A percentile compares a stretch with the other conserved stretches of the same genome.
Evolutionary conservation across 2,329 filamentous ascomycete genomes (phyloP).

Genomic region (Colletotrichum theobromicola): DNA sequence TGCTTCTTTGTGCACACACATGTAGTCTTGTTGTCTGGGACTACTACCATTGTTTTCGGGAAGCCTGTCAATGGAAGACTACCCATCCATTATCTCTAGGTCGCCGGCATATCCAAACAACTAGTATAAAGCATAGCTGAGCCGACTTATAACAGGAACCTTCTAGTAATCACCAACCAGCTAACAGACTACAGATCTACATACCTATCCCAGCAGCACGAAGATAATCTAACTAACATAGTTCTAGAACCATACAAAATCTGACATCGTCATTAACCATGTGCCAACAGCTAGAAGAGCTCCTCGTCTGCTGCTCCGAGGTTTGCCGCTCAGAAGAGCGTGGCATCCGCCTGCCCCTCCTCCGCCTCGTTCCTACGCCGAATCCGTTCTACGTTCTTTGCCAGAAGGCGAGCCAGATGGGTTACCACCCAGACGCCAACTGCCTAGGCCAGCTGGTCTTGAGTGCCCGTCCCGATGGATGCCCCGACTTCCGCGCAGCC

Average conservation of each 20-base stretch:
- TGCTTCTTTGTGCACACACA: not conserved
- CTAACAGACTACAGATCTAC: not conserved
- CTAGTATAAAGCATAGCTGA: not conserved
- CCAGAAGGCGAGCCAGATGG: not conserved
- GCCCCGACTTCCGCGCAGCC: not conserved
- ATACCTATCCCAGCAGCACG: fast-evolving
- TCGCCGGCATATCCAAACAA: not conserved
- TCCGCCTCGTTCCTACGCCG: not conserved
- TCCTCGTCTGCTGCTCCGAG: not conserved
- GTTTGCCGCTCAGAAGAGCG: not conserved
- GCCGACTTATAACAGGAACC: not conserved
- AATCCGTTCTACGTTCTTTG: not conserved
- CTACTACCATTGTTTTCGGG: too few species aligned
- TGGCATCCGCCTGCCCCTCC: not conserved
- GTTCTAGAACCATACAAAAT: not conserved
- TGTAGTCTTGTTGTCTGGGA: too few species aligned
- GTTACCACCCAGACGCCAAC: not conserved
- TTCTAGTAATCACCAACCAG: not conserved
- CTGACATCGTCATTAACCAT: not conserved
- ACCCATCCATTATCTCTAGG: too few species aligned
- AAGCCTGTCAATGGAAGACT: too few species aligned
- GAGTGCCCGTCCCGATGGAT: not conserved
- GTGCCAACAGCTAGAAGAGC: not conserved
- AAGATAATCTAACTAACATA: not conserved
- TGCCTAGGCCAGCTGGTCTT: not conserved